A percentile compares a stretch with the other conserved stretches of the same genome.
These are phyloP conservation scores for Metroxylon sagu DNA, from an alignment of 176 grass and related monocot species.

Conservation along the genomic window DNA sequence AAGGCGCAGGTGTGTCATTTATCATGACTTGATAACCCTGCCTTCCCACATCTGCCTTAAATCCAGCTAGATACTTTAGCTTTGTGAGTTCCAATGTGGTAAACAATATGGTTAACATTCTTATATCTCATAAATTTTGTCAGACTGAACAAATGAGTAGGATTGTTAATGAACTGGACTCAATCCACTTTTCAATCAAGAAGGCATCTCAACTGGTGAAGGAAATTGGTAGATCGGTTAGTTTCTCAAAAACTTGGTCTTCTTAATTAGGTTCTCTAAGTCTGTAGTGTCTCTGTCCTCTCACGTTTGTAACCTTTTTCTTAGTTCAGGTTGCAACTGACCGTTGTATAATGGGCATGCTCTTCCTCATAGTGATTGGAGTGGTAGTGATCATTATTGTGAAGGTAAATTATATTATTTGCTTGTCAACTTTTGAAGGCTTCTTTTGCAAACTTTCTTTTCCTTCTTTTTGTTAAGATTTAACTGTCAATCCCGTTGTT, in stretches of 20 bases:
- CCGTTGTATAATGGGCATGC: slow-evolving; percentile 90
- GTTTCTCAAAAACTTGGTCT: not conserved
- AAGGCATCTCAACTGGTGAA: slow-evolving; percentile 85
- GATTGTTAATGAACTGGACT: slow-evolving; percentile 90
- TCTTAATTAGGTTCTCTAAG: not conserved
- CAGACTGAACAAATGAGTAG: slow-evolving; percentile 99
- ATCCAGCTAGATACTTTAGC: not conserved
- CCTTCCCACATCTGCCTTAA: too few species aligned
- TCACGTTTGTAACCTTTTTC: not conserved
- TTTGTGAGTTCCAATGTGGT: not conserved
- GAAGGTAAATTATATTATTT: slow-evolving; percentile 37
- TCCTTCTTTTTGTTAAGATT: too few species aligned
- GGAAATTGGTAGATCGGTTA: slow-evolving; percentile 86
- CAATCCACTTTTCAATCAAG: slow-evolving; percentile 96
- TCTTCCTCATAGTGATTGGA: slow-evolving; percentile 90
- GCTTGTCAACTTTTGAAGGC: too few species aligned
- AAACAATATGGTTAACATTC: slow-evolving; percentile 1
- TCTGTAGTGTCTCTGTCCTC: not conserved
- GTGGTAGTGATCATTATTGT: slow-evolving; percentile 82
- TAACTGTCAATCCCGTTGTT: too few species aligned
- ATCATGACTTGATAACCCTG: too few species aligned
- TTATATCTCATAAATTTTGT: slow-evolving; percentile 21
- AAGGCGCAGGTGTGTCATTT: slow-evolving; percentile 58
- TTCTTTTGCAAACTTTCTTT: too few species aligned
- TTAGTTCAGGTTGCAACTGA: slow-evolving; percentile 74